These are phyloP conservation scores for Neurospora pannonica DNA, from an alignment of 495 filamentous ascomycete species.

Conservation along the genomic window DNA sequence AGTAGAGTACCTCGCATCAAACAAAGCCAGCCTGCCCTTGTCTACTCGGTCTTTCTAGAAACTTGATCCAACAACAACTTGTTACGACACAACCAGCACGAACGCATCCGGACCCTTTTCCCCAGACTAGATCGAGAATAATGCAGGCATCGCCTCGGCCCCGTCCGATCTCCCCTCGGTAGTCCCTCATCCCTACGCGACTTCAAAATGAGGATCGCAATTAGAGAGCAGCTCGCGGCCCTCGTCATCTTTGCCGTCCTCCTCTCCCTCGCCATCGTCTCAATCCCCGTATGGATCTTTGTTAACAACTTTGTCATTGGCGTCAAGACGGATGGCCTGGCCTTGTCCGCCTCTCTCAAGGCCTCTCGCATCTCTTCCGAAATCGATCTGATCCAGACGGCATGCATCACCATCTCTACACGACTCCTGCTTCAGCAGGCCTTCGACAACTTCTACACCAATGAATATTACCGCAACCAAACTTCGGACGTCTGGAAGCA, in stretches of 20 bases:
- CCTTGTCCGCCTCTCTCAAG: constrained; percentile 77
- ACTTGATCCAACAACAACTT: neutral
- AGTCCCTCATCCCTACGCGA: neutral
- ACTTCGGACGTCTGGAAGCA: constrained; percentile 39
- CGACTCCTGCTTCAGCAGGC: constrained; percentile 57
- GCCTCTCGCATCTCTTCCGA: constrained; percentile 69
- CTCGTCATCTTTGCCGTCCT: constrained; percentile 63
- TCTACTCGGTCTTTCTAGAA: neutral
- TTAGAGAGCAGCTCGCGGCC: constrained; percentile 70
- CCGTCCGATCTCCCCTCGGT: neutral
- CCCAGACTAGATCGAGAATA: neutral
- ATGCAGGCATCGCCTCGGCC: neutral
- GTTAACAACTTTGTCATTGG: constrained; percentile 64
- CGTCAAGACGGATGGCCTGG: constrained; percentile 49
- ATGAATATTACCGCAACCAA: constrained; percentile 25
- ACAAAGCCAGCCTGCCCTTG: neutral
- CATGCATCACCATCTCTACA: constrained; percentile 55
- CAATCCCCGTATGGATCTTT: constrained; percentile 53
- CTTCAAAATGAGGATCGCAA: constrained; percentile 65
- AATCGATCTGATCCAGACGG: constrained; percentile 62
- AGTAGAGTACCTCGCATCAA: neutral
- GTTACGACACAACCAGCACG: neutral
- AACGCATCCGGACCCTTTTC: neutral
- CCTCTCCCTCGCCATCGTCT: constrained; percentile 48
- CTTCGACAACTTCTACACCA: constrained; percentile 49